These are phyloP conservation scores for Reutealis trisperma DNA, from an alignment of 345 rosid genomes.

Conservation along the genomic window DNA sequence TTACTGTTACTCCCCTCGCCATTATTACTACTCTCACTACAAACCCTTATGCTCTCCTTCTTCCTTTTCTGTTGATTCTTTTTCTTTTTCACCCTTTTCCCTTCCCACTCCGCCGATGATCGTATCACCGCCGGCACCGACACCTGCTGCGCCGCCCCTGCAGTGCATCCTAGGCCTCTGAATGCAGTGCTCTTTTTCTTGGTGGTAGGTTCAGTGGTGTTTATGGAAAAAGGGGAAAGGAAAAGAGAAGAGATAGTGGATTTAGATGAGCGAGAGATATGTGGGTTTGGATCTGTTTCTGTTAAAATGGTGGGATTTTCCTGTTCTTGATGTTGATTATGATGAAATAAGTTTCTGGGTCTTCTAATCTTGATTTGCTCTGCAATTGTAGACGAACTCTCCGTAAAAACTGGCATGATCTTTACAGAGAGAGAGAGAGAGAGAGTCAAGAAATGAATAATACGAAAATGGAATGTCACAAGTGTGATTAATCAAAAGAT, in stretches of 20 bases:
- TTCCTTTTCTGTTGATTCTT: constrained; percentile 41
- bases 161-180: constrained; percentile 71
- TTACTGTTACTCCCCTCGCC: constrained; percentile 9
- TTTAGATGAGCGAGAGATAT: constrained; percentile 42
- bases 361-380: constrained; percentile 51
- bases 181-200: constrained; percentile 59
- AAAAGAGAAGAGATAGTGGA: constrained; percentile 53
- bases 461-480: constrained; percentile 1
- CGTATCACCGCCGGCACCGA: constrained; percentile 81
- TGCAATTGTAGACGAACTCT: constrained; percentile 43
- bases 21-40: constrained; percentile 21
- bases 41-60: constrained; percentile 31
- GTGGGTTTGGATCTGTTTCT: constrained; percentile 42
- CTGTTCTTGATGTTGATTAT: neutral
- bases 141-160: constrained; percentile 75
- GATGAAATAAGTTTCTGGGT: constrained; percentile 48
- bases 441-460: neutral
- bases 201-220: constrained; percentile 19
- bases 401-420: constrained; percentile 55
- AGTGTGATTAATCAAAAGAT: neutral
- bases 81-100: constrained; percentile 48
- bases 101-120: constrained; percentile 83
- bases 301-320: constrained; percentile 5
- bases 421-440: neutral
- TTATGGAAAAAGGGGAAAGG: constrained; percentile 34